Percentiles rank a stretch among this genome's conserved stretches.
phyloP scores from a whole-genome alignment of 768 basidiomycete genomes.

The Rickenella mellea region DNA sequence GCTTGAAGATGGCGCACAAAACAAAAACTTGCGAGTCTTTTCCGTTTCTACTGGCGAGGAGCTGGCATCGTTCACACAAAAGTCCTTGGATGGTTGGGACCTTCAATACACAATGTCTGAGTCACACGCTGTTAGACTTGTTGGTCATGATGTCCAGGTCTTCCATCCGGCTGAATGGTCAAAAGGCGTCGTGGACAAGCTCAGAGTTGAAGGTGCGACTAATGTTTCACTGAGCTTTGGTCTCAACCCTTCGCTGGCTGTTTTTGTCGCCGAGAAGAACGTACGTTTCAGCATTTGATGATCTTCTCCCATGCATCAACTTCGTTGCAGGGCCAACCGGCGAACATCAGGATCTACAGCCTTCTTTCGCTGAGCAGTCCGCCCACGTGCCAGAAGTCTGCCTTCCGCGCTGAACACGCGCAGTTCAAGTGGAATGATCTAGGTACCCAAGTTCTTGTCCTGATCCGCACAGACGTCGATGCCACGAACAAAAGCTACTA shows the following conservation, averaged over 20 bases:
- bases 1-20: slow-evolving; percentile 81
- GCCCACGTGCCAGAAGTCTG: slow-evolving; percentile 85
- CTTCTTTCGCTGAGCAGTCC: slow-evolving; percentile 45
- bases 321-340: slow-evolving; percentile 65
- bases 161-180: slow-evolving; percentile 74
- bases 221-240: slow-evolving; percentile 73
- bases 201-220: slow-evolving; percentile 77
- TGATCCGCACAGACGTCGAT: slow-evolving; percentile 96
- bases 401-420: slow-evolving; percentile 91
- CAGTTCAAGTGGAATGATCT: slow-evolving; percentile 94
- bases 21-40: slow-evolving; percentile 92
- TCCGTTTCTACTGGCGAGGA: slow-evolving; percentile 80
- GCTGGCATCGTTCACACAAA: slow-evolving; percentile 80
- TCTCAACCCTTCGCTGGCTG: slow-evolving; percentile 78
- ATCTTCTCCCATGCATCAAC: background rate
- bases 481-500: slow-evolving; percentile 97
- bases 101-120: slow-evolving; percentile 88
- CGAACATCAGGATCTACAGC: slow-evolving; percentile 76
- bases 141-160: slow-evolving; percentile 75
- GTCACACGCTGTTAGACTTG: slow-evolving; percentile 74
- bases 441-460: slow-evolving; percentile 83
- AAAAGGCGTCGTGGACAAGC: slow-evolving; percentile 71
- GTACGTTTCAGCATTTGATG: slow-evolving; percentile 22
- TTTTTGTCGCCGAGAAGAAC: slow-evolving; percentile 94
- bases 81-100: slow-evolving; percentile 86